Evolutionary conservation across 306 rosid species (phyloP).

Genomic region (Cajanus cajan): DNA sequence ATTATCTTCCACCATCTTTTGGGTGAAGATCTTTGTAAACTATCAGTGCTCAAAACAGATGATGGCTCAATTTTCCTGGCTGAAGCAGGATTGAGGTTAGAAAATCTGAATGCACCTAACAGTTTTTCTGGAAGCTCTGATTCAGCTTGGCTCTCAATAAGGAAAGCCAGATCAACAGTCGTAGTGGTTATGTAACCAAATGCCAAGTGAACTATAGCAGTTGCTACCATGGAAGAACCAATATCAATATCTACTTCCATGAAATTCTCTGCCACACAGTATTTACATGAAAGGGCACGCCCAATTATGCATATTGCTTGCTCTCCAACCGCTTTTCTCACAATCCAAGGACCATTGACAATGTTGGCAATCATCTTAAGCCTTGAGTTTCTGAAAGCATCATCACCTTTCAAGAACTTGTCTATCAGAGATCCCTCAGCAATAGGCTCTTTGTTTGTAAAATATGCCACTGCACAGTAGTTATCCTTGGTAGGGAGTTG

Average conservation of each 20-base stretch:
- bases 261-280: slow-evolving; percentile 37
- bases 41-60: slow-evolving; percentile 5
- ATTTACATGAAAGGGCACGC: slow-evolving; percentile 66
- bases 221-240: slow-evolving; percentile 88
- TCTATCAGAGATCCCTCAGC: slow-evolving; percentile 62
- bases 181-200: slow-evolving; percentile 48
- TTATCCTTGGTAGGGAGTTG: slow-evolving; percentile 43
- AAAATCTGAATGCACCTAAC: slow-evolving; percentile 74
- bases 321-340: not conserved
- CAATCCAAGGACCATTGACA: slow-evolving; percentile 34
- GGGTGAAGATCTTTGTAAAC: not conserved
- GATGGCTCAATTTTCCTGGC: slow-evolving; percentile 56
- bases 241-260: slow-evolving; percentile 1
- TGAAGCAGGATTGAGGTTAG: slow-evolving; percentile 66
- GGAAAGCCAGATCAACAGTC: slow-evolving; percentile 58
- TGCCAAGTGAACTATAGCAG: slow-evolving; percentile 83
- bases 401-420: slow-evolving; percentile 71
- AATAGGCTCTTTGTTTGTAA: slow-evolving; percentile 50
- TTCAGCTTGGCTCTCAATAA: slow-evolving; percentile 71
- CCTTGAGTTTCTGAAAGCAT: slow-evolving; percentile 69
- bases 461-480: slow-evolving; percentile 70
- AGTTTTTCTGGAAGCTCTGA: slow-evolving; percentile 82
- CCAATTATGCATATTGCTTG: slow-evolving; percentile 67
- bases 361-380: slow-evolving; percentile 88
- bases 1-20: not conserved